Base-by-base conservation (phyloP, 148 eudicot species). In the Agrostemma githago region DNA sequence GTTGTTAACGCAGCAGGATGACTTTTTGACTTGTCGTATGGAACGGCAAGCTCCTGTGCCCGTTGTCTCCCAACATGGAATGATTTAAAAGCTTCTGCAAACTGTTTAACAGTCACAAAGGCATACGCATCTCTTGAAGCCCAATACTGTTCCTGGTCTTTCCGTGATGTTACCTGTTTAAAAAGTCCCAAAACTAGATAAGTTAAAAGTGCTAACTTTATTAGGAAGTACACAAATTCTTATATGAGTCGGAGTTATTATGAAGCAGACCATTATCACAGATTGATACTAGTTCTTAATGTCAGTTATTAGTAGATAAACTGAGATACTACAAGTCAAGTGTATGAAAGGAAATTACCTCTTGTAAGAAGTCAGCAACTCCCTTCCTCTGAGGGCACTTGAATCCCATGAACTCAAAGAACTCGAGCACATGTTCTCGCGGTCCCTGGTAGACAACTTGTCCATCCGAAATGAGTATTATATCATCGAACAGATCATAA, bases 101-200 rank as follows among this genome's bases (percentile, higher is more conserved):
- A 89, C 71, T 90, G 88, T 46, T 84, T 83, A 4, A 80, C 90
- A 12, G 91, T 77, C 54, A 89, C 74, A 79, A 84, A 93, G 46
- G 20, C 51, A 70, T 93, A 89, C n/a, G 90, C 82, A 12, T 83
- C 82, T 78, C 69, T 83, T 15, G 79, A 67, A 26, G 71, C 74
- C 98, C 98, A 93, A 74, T 91, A 93, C 69, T 90, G 94, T 74
- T 77, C 89, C 80, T 93, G 98, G 80, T 93, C 98, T 77, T 93
- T 93, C 79, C 78, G 85, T 72, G 98, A 93, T 68, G 98, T 93
- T 66, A 93, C 98, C 96, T 92, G 76, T 78, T 15, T 7, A 67
- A 38, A 10, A 62, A 7, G 14, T 38, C 59, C 66, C 37, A 74
- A 54, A 74, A 65, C 17, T 26, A 57, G 16, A 51, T 75, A 43